Conservation (phyloP, 2,329 filamentous ascomycete genomes). For the Coniella vitis region DNA sequence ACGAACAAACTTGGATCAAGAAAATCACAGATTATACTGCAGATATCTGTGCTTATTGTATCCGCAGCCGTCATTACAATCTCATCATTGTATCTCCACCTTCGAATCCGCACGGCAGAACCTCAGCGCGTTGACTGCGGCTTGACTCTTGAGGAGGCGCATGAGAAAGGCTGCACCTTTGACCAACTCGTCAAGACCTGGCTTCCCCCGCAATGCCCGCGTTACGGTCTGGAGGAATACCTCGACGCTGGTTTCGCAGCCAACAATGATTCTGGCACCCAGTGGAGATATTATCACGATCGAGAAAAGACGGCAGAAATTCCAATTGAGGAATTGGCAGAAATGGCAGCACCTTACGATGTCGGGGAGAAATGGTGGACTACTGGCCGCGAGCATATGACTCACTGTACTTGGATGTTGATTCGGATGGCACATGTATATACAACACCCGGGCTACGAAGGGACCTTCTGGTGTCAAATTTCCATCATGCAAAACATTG, state of each 20-base stretch:
- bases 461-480: background rate
- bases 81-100: background rate
- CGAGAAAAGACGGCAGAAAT: background rate
- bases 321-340: background rate
- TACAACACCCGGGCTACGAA: background rate
- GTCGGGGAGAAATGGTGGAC: background rate
- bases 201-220: background rate
- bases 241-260: background rate
- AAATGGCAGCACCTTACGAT: background rate
- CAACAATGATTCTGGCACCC: background rate
- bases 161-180: background rate
- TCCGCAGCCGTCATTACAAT: too few relatives aligned
- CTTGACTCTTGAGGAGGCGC: background rate
- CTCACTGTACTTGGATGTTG: background rate
- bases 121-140: background rate
- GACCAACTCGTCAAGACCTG: background rate
- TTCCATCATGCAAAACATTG: background rate
- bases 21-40: too few relatives aligned
- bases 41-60: too few relatives aligned
- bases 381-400: background rate
- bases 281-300: background rate
- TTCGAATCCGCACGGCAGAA: background rate
- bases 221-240: background rate
- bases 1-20: too few relatives aligned
- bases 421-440: background rate